Base-by-base conservation (phyloP, 208 protist genomes). In the Trypanosoma boissoni region DNA sequence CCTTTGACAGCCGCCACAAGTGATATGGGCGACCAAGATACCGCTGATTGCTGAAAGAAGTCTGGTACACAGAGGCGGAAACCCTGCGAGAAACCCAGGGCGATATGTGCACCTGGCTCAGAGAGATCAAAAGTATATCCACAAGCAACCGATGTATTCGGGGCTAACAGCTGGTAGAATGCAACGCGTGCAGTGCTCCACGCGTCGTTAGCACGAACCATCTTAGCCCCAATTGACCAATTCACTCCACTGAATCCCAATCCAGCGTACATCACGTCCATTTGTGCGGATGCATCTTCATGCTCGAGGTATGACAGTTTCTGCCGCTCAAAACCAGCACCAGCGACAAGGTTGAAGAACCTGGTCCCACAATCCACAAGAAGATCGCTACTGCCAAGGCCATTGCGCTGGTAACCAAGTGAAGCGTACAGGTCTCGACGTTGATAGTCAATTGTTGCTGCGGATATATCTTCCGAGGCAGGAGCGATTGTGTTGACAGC, bases 301-400 rank as follows among this genome's bases (percentile, higher is more conserved):
- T 92, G 82, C 74, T 94, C 88, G 23, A 92, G 64, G 52, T 81
- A 90, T 3, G 82, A 91, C 5, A 92, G 68, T 46, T 83, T 76
- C 68, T 86, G 83, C 23, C 84, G 73, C 76, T 91, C 84, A 64
- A 91, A 88, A 14, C 88, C 88, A 1, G 79, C 88, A 23, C 88
- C 88, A 18, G 75, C 68, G 20, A 94, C 65, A 29, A 91, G 57
- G 72, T 94, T 92, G 37, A 90, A 81, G 53, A 91, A 94, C 8
- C 76, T 83, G 23, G 79, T 83, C 57, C 88, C 88, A 34, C 73
- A 87, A 67, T 92, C 84, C 10, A 94, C 74, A n/a, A 88, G 61
- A 5, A 91, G 67, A 51, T 91, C 84, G 68, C 82, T 94, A 59
- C 84, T 92, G 18, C 88, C 88, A 32, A 94, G 73, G 29, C 84